Evolutionary conservation across 2,329 filamentous ascomycete genomes (phyloP).

Genomic region (Magnaporthales sp.): DNA sequence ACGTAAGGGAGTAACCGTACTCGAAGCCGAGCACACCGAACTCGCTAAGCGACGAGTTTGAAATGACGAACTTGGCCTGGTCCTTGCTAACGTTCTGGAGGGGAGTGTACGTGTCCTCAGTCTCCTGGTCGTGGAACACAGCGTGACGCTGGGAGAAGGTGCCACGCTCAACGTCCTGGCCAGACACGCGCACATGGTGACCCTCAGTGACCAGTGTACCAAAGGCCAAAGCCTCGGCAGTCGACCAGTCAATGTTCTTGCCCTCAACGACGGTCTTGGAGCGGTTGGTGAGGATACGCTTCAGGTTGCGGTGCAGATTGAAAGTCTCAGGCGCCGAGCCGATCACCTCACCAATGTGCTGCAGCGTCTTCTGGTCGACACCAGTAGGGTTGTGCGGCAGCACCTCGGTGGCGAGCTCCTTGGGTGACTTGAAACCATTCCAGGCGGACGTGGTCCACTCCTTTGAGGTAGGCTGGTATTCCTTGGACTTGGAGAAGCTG

Average conservation of each 20-base stretch:
- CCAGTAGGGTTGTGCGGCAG: slow-evolving; percentile 85
- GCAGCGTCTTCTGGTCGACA: slow-evolving; percentile 62
- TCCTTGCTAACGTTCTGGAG: slow-evolving; percentile 82
- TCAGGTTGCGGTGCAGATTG: slow-evolving; percentile 86
- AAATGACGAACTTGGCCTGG: slow-evolving; percentile 92
- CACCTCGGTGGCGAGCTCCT: slow-evolving; percentile 91
- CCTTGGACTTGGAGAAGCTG: slow-evolving; percentile 93
- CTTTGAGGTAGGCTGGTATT: slow-evolving; percentile 92
- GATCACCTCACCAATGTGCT: slow-evolving; percentile 76
- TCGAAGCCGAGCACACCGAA: slow-evolving; percentile 82
- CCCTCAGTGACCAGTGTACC: slow-evolving; percentile 86
- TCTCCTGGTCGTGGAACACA: slow-evolving; percentile 96
- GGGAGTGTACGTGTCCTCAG: slow-evolving; percentile 84
- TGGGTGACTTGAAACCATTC: slow-evolving; percentile 99
- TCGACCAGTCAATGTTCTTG: slow-evolving; percentile 95
- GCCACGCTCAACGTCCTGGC: slow-evolving; percentile 98
- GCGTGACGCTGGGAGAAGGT: slow-evolving; percentile 98
- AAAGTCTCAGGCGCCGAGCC: slow-evolving; percentile 76
- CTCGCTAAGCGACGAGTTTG: slow-evolving; percentile 79
- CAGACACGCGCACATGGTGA: slow-evolving; percentile 94
- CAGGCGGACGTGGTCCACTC: slow-evolving; percentile 98
- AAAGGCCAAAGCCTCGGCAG: slow-evolving; percentile 91
- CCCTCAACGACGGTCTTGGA: slow-evolving; percentile 90
- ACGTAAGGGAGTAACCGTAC: slow-evolving; percentile 96
- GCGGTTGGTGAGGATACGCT: slow-evolving; percentile 84